Conservation (phyloP, 441 rosid species). For the Lepidium campestre region DNA sequence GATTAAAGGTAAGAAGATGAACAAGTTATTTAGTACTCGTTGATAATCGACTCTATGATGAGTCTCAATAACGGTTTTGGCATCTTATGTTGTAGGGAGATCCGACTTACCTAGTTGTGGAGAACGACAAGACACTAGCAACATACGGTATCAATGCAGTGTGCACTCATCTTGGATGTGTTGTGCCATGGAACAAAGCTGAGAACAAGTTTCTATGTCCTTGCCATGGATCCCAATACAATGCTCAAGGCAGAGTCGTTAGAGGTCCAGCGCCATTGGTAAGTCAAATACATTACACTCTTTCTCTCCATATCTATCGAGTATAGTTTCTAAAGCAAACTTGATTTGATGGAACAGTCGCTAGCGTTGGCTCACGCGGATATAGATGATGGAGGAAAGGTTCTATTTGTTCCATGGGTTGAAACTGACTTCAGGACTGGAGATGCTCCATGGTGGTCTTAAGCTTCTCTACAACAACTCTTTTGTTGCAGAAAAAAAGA, state of each 20-base stretch:
- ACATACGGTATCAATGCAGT: slow-evolving; percentile 83
- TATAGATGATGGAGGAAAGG: slow-evolving; percentile 71
- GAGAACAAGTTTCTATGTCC: slow-evolving; percentile 98
- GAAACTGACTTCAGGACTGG: slow-evolving; percentile 98
- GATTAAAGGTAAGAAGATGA: slow-evolving; percentile 54
- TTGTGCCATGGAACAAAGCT: slow-evolving; percentile 82
- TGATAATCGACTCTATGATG: background rate
- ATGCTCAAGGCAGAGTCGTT: slow-evolving; percentile 89
- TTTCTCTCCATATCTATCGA: background rate
- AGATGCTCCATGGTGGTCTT: slow-evolving; percentile 94
- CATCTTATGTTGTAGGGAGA: slow-evolving; percentile 57
- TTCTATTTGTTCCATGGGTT: slow-evolving; percentile 79
- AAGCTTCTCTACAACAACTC: slow-evolving; percentile 8
- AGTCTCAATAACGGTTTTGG: background rate
- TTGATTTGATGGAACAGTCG: slow-evolving; percentile 39
- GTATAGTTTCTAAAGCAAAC: background rate
- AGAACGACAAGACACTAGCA: slow-evolving; percentile 80
- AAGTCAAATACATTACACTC: slow-evolving; percentile 17
- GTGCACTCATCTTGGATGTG: slow-evolving; percentile 98
- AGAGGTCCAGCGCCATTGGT: slow-evolving; percentile 99
- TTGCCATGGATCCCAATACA: slow-evolving; percentile 98
- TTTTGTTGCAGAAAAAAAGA: background rate
- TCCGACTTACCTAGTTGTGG: slow-evolving; percentile 95
- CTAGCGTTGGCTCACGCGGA: slow-evolving; percentile 88
- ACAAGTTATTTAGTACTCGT: background rate